These are phyloP conservation scores for Xanthoconium purpureum DNA, from an alignment of 768 basidiomycete species.

Conservation along the genomic window DNA sequence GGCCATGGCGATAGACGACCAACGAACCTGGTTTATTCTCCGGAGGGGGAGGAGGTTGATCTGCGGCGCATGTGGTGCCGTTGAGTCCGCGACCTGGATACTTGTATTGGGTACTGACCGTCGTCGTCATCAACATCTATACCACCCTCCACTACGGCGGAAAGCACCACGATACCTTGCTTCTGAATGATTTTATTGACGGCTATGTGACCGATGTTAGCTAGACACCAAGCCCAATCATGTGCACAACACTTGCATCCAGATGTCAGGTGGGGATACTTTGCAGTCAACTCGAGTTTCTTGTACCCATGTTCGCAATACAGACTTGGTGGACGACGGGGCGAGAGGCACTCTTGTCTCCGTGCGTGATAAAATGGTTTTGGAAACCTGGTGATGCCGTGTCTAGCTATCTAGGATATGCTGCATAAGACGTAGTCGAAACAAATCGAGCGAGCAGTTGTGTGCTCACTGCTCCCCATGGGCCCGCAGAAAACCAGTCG, in stretches of 20 bases:
- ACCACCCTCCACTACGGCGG: conserved; percentile 48
- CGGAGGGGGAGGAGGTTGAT: conserved; percentile 34
- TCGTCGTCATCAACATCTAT: conserved; percentile 31
- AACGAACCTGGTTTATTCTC: conserved; percentile 50
- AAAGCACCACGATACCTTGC: conserved; percentile 39
- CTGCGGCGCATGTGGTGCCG: neutral
- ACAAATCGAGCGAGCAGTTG: neutral
- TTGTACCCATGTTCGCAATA: conserved; percentile 22
- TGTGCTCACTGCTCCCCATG: conserved; percentile 24
- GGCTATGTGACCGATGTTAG: conserved; percentile 32
- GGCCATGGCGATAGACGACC: conserved; percentile 38
- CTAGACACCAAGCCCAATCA: neutral
- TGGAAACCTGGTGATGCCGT: conserved; percentile 20
- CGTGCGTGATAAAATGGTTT: conserved; percentile 20
- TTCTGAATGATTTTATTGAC: conserved; percentile 53
- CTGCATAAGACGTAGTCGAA: neutral
- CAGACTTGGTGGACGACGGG: conserved; percentile 23
- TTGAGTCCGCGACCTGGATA: conserved; percentile 15
- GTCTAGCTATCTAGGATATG: conserved; percentile 8
- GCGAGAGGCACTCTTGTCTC: conserved; percentile 22
- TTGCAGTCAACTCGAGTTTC: conserved; percentile 26
- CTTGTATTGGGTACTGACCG: conserved; percentile 13
- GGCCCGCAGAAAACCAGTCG: conserved; percentile 12
- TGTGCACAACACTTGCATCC: conserved; percentile 30
- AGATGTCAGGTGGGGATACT: conserved; percentile 45